Evolutionary conservation across 805 yeast genomes (phyloP), one percentile per base, ranked within the genome.

Genomic region (Candida nonsorbophila): DNA sequence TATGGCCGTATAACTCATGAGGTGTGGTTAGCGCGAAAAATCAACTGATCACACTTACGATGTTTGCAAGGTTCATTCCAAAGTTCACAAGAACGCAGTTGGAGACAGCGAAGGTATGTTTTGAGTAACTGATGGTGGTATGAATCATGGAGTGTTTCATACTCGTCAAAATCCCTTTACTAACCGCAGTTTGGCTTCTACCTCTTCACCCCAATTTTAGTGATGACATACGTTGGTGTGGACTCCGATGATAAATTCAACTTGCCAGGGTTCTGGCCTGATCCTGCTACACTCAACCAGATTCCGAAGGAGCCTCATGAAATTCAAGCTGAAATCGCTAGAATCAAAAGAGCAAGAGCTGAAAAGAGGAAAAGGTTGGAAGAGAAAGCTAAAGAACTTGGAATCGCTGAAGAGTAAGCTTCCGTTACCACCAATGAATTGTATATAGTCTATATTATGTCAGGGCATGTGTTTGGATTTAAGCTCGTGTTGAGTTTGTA

Each of bases 241-340:
- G 88, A 88, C 45, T 82, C 97, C 2, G 95, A 88, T 54, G 74
- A 69, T 45, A 88, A 86, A 62, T 77, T 88, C 54, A 84, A 86
- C 49, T 79, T 87, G 27, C 94, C 94, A 6, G 95, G 95, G 13
- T 88, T 85, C 58, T 87, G 95, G 95, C 97, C 97, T 3, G 97
- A 87, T 53, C 96, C 96, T 23, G 82, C 83, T 23, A 82, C 96
- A 2, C 68, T 86, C 42, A 87, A 88, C 52, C 81, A 84, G 58
- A 79, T 88, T 20, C 97, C 97, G 3, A 88, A 87, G 48, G 96
- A 88, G 49, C 87, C 87, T 2, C 84, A 81, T 46, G 96, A 88
- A 51, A 85, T 88, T 36, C 81, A 84, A 51, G 90, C 92, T 1
- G 97, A 88, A 50, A 63, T 88, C 21, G 95, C 94, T 10, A 74